Conservation (phyloP, 2,329 filamentous ascomycete species). For the Cercospora sp. region DNA sequence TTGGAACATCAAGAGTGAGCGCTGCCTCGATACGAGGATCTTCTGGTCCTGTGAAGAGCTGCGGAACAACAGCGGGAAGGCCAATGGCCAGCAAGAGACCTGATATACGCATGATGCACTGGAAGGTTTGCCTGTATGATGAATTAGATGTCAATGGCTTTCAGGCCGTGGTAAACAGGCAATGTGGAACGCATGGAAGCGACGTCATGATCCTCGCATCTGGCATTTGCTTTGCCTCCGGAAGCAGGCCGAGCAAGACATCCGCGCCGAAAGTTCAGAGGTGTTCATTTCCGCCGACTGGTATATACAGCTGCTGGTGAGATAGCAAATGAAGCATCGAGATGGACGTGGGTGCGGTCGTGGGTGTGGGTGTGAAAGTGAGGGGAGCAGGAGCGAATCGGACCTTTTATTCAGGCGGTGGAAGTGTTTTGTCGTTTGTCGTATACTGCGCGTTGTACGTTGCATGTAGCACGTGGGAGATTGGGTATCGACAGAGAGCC, state of each 20-base stretch:
- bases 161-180: too few species aligned
- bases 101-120: not conserved
- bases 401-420: too few species aligned
- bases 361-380: too few species aligned
- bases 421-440: too few species aligned
- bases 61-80: not conserved
- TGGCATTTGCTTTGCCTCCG: not conserved
- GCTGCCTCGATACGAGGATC: slow-evolving; percentile 9
- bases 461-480: too few species aligned
- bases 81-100: not conserved
- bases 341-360: too few species aligned
- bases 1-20: slow-evolving; percentile 13
- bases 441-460: too few species aligned
- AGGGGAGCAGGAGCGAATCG: too few species aligned
- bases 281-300: not conserved
- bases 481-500: too few species aligned
- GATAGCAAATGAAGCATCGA: too few species aligned
- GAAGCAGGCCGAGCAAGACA: not conserved
- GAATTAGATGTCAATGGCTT: not conserved
- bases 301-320: too few species aligned
- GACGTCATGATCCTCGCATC: not conserved
- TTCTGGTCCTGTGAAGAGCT: not conserved
- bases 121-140: not conserved
- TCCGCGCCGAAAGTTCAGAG: not conserved
- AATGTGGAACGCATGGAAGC: not conserved